These are phyloP conservation scores for Harringtonia lauricola DNA, from an alignment of 2,329 filamentous ascomycete genomes.

Conservation along the genomic window DNA sequence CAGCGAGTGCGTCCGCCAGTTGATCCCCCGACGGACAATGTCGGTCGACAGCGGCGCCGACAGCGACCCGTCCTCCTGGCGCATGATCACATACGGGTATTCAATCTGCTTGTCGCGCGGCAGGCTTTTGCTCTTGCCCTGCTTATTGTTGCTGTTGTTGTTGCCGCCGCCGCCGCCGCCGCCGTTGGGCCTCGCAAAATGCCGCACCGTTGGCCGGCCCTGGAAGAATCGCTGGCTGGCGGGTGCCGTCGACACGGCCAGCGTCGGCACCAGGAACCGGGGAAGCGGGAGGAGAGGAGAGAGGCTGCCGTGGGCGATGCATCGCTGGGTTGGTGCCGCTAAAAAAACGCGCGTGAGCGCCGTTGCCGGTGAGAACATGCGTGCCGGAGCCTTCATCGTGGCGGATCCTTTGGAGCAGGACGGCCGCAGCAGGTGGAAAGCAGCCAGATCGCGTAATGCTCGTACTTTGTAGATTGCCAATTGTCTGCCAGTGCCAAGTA, in stretches of 20 bases:
- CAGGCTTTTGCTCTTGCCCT: constrained; percentile 14
- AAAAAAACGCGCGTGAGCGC: constrained; percentile 36
- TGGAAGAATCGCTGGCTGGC: neutral
- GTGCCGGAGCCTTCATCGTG: constrained; percentile 26
- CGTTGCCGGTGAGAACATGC: constrained; percentile 31
- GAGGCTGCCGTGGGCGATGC: constrained; percentile 10
- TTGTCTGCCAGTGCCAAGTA: neutral
- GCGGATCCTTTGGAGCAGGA: too few relatives aligned
- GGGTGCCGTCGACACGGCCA: neutral
- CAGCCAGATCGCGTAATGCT: too few relatives aligned
- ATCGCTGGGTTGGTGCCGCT: neutral
- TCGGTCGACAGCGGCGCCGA: constrained; percentile 26
- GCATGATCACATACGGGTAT: constrained; percentile 20
- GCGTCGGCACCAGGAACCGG: neutral
- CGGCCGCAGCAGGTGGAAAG: too few relatives aligned
- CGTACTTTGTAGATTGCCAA: too few relatives aligned
- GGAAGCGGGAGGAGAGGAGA: neutral
- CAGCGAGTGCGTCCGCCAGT: constrained; percentile 24
- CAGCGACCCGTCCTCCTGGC: constrained; percentile 24
- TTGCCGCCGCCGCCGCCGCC: neutral
- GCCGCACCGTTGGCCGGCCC: neutral
- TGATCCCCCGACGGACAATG: constrained; percentile 28
- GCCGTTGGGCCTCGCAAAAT: neutral
- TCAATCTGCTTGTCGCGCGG: constrained; percentile 34
- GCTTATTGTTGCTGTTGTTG: neutral